Evolutionary conservation across 1,284 basidiomycete genomes (phyloP).

Genomic region (Sutorius eximius): DNA sequence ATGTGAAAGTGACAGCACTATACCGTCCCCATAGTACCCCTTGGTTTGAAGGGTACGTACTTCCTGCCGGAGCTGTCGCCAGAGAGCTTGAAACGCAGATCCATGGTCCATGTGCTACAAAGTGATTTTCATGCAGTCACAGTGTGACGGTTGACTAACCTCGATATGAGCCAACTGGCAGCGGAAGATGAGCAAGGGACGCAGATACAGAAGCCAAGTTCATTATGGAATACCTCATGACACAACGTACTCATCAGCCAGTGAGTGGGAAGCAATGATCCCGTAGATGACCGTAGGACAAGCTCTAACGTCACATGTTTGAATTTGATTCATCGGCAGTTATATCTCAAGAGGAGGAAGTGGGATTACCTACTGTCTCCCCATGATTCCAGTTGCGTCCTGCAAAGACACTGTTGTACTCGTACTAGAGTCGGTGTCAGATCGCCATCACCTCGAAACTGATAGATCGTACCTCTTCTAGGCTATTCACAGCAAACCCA

Average conservation of each 20-base stretch:
- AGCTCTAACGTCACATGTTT: slow-evolving; percentile 44
- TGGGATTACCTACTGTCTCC: slow-evolving; percentile 62
- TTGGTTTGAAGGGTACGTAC: slow-evolving; percentile 64
- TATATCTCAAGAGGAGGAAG: neutral
- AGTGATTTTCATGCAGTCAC: neutral
- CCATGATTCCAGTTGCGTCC: slow-evolving; percentile 82
- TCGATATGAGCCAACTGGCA: slow-evolving; percentile 74
- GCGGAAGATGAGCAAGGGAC: slow-evolving; percentile 2
- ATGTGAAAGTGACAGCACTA: slow-evolving; percentile 8
- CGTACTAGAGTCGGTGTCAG: slow-evolving; percentile 49
- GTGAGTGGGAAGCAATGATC: slow-evolving; percentile 59
- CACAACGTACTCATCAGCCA: slow-evolving; percentile 78
- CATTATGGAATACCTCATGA: slow-evolving; percentile 60
- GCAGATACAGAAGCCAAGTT: neutral
- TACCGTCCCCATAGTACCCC: slow-evolving; percentile 81
- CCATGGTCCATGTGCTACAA: slow-evolving; percentile 77
- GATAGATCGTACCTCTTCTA: slow-evolving; percentile 64
- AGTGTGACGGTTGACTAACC: slow-evolving; percentile 38
- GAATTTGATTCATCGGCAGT: neutral
- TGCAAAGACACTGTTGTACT: slow-evolving; percentile 72
- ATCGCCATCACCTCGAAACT: neutral
- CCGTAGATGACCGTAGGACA: slow-evolving; percentile 61
- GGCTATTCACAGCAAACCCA: slow-evolving; percentile 70
- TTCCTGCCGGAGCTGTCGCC: slow-evolving; percentile 62
- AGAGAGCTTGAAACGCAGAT: slow-evolving; percentile 68